Conservation (phyloP, 805 yeast genomes). For the Kodamaea leandrae region DNA sequence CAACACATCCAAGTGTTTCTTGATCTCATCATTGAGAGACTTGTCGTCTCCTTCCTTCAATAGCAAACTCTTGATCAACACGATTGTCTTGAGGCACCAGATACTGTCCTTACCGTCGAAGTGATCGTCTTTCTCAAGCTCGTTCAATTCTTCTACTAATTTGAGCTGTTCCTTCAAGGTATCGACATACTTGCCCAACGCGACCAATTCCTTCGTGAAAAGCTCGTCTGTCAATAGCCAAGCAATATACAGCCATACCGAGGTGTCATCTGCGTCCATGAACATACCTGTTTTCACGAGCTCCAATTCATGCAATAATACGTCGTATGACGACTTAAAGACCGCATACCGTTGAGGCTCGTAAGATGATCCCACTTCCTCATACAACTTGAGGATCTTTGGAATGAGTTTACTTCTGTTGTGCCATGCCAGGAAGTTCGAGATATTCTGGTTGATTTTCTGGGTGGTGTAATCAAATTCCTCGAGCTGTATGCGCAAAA, state of each 20-base stretch:
- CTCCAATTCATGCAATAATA: conserved; percentile 58
- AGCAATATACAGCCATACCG: conserved; percentile 84
- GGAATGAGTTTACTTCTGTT: conserved; percentile 73
- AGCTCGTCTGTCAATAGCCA: conserved; percentile 64
- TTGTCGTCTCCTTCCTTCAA: conserved; percentile 16
- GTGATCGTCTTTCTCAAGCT: conserved; percentile 67
- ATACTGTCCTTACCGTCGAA: conserved; percentile 50
- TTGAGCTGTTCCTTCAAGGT: conserved; percentile 46
- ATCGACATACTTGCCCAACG: conserved; percentile 22
- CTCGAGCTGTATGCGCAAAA: conserved; percentile 30
- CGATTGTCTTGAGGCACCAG: conserved; percentile 72
- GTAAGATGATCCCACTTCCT: not conserved
- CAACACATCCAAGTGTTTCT: conserved; percentile 40
- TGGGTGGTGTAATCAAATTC: conserved; percentile 78
- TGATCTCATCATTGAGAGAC: conserved; percentile 25
- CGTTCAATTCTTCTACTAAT: conserved; percentile 60
- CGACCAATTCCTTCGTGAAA: conserved; percentile 26
- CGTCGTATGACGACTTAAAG: conserved; percentile 29
- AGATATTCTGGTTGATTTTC: conserved; percentile 77
- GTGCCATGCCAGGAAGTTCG: conserved; percentile 97
- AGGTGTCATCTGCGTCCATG: conserved; percentile 92
- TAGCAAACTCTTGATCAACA: conserved; percentile 42
- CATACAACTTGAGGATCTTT: conserved; percentile 35
- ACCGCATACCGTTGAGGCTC: conserved; percentile 12
- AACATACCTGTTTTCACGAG: conserved; percentile 79